These are phyloP conservation scores for Talaromyces sp. DNA, from an alignment of 2,329 filamentous ascomycete species.

Conservation along the genomic window DNA sequence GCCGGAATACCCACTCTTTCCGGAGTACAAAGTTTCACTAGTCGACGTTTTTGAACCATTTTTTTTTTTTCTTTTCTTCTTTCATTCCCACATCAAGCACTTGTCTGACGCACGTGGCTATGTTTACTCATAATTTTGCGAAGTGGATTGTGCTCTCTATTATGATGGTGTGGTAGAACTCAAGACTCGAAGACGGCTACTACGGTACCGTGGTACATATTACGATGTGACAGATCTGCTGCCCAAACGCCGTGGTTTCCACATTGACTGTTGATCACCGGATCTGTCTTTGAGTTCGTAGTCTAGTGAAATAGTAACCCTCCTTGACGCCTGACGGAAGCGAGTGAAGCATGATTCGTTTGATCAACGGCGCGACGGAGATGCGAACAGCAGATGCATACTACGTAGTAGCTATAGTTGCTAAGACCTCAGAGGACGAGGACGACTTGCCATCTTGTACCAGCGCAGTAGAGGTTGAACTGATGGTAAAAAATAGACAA, in stretches of 20 bases:
- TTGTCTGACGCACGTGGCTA: slow-evolving; percentile 12
- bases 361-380: background rate
- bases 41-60: background rate
- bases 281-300: background rate
- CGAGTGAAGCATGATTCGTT: background rate
- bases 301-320: background rate
- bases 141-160: background rate
- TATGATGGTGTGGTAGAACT: background rate
- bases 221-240: slow-evolving; percentile 8
- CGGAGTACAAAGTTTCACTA: background rate
- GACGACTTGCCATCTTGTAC: background rate
- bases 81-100: background rate
- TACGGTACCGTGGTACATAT: background rate
- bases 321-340: background rate
- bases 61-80: background rate
- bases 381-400: too few relatives aligned
- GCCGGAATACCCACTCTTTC: background rate
- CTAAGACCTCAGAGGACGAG: background rate
- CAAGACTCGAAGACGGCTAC: background rate
- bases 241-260: background rate
- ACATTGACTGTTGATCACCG: slow-evolving; percentile 5
- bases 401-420: too few relatives aligned
- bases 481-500: background rate
- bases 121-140: background rate
- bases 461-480: background rate